Conservation (phyloP, 2,329 filamentous ascomycete genomes). For the Graphiopsis chlorocephala region DNA sequence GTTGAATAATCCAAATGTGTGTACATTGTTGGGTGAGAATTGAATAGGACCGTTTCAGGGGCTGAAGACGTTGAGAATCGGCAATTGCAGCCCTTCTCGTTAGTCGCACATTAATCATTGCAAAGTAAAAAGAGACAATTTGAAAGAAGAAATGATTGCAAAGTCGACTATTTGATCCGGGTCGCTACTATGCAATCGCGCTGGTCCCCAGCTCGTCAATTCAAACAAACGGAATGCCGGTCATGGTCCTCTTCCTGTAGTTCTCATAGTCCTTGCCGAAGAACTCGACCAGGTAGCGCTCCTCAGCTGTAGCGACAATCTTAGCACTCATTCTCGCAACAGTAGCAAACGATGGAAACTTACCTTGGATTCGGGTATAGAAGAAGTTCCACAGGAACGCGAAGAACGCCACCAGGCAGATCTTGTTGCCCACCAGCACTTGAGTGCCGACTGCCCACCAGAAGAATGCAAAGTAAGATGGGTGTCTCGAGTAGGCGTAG, state of each 20-base stretch:
- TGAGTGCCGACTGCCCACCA: conserved; percentile 98
- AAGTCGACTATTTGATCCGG: background rate
- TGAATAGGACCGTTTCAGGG: too few relatives aligned
- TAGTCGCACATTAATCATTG: background rate
- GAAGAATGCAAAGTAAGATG: conserved; percentile 96
- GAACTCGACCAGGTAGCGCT: conserved; percentile 72
- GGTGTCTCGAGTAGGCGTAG: conserved; percentile 75
- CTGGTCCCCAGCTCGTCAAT: background rate
- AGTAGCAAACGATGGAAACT: conserved; percentile 31
- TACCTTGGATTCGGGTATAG: conserved; percentile 63
- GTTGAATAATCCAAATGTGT: background rate
- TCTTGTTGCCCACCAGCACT: conserved; percentile 76
- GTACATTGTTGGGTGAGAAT: background rate
- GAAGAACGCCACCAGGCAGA: conserved; percentile 74
- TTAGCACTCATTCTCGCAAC: conserved; percentile 3
- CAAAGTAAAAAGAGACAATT: background rate
- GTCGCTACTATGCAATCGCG: background rate
- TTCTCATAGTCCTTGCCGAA: conserved; percentile 78
- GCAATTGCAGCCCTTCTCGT: background rate
- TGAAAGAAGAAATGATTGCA: background rate
- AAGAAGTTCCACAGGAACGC: conserved; percentile 86
- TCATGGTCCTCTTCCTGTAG: conserved; percentile 69
- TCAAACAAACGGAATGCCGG: conserved; percentile 75
- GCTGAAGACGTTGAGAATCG: background rate
- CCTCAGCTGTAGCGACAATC: conserved; percentile 59